Evolutionary conservation across 768 basidiomycete genomes (phyloP).

Genomic region (Tylopilus balloui): DNA sequence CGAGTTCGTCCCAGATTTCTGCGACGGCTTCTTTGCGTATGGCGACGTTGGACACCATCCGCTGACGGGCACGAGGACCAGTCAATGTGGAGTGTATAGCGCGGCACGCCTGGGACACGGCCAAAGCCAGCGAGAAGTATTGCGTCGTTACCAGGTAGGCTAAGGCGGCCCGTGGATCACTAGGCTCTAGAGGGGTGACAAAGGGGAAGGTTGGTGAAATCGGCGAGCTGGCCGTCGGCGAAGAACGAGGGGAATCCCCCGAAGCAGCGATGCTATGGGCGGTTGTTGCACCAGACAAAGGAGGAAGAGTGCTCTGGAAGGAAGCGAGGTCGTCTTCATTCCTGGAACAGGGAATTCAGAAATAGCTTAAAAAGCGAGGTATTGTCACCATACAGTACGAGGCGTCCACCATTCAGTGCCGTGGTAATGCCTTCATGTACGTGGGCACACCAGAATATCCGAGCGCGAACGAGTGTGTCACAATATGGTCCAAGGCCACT

Average conservation of each 20-base stretch:
- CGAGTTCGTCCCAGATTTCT: conserved; percentile 82
- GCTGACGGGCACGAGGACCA: conserved; percentile 65
- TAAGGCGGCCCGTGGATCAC: conserved; percentile 35
- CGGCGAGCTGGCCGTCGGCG: conserved; percentile 26
- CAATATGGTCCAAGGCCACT: conserved; percentile 53
- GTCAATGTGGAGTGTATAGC: conserved; percentile 76
- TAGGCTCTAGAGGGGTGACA: conserved; percentile 19
- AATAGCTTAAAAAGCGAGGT: not conserved
- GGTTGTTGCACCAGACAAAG: conserved; percentile 32
- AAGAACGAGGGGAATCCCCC: conserved; percentile 31
- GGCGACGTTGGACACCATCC: conserved; percentile 44
- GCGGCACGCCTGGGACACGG: conserved; percentile 72
- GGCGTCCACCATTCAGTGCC: conserved; percentile 79
- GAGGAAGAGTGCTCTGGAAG: conserved; percentile 63
- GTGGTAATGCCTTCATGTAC: conserved; percentile 80
- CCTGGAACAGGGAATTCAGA: conserved; percentile 35
- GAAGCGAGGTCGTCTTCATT: conserved; percentile 70
- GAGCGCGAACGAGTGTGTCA: conserved; percentile 58
- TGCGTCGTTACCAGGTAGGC: conserved; percentile 53
- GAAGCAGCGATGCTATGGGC: conserved; percentile 32
- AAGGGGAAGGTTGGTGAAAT: conserved; percentile 23
- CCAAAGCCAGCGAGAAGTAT: conserved; percentile 65
- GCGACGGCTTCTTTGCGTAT: conserved; percentile 63
- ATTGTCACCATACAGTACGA: conserved; percentile 58
- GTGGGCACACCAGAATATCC: conserved; percentile 88